A percentile compares a stretch with the other conserved stretches of the same genome.
These are phyloP conservation scores for Cryptococcus floricola DNA, from an alignment of 1,284 basidiomycete species.

Conservation along the genomic window DNA sequence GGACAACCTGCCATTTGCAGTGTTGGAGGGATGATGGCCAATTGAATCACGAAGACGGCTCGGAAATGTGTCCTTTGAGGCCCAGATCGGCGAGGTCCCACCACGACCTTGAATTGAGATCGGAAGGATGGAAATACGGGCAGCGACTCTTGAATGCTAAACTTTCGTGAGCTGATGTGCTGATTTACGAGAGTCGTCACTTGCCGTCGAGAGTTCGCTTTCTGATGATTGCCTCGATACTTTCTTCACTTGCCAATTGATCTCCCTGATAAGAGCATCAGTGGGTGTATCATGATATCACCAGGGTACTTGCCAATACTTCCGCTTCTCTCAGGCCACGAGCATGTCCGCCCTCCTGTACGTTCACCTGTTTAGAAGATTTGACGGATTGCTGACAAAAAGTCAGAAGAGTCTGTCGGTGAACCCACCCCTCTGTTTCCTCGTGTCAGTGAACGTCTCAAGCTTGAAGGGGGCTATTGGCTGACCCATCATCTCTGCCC, in stretches of 20 bases:
- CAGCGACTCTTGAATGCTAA: slow-evolving; percentile 77
- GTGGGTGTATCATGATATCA: neutral
- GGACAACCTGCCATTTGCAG: neutral
- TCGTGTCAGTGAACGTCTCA: slow-evolving; percentile 8
- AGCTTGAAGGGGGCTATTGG: slow-evolving; percentile 14
- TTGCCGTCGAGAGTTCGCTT: slow-evolving; percentile 72
- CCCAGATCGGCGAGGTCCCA: slow-evolving; percentile 58
- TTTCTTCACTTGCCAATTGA: slow-evolving; percentile 72
- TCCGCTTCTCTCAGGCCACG: slow-evolving; percentile 64
- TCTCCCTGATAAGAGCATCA: slow-evolving; percentile 55
- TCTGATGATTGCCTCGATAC: slow-evolving; percentile 73
- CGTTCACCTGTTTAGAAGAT: slow-evolving; percentile 59
- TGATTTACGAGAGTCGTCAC: slow-evolving; percentile 21
- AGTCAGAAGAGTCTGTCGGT: slow-evolving; percentile 68
- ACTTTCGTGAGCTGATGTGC: neutral
- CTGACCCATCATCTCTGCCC: slow-evolving; percentile 77
- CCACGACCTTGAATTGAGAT: slow-evolving; percentile 62
- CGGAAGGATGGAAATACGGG: slow-evolving; percentile 69
- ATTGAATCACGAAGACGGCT: neutral
- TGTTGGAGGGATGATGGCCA: neutral
- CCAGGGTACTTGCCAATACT: slow-evolving; percentile 60
- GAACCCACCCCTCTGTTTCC: slow-evolving; percentile 72
- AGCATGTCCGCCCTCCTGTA: slow-evolving; percentile 20
- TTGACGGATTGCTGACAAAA: slow-evolving; percentile 74
- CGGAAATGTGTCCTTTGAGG: slow-evolving; percentile 17